Percentiles rank a stretch among this genome's conserved stretches.
phyloP scores from a whole-genome alignment of 345 rosid genomes.

The Arabidopsis arenosa region DNA sequence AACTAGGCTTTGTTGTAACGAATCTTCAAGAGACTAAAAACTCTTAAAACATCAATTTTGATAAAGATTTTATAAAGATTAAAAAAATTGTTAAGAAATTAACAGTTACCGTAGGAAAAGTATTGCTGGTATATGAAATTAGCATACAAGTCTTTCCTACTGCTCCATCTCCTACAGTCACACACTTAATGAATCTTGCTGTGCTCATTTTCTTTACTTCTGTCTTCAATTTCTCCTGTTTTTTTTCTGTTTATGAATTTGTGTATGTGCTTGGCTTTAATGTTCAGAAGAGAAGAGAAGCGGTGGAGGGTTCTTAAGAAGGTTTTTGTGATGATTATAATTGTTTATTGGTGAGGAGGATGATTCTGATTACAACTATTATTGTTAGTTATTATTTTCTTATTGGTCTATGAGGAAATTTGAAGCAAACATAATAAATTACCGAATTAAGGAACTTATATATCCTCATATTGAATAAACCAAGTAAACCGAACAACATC shows the following conservation, averaged over 20 bases:
- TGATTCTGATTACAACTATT: constrained; percentile 30
- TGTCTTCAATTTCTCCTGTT: background rate
- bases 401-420: constrained; percentile 18
- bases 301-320: constrained; percentile 38
- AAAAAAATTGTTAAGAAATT: background rate
- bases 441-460: constrained; percentile 4
- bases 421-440: constrained; percentile 25
- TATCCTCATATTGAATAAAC: constrained; percentile 1
- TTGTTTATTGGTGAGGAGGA: constrained; percentile 42
- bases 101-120: constrained; percentile 67
- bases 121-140: constrained; percentile 80
- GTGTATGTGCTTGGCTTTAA: constrained; percentile 29
- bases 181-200: constrained; percentile 80
- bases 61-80: too few species aligned
- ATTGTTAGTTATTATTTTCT: constrained; percentile 21
- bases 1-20: too few species aligned
- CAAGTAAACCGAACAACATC: constrained; percentile 1
- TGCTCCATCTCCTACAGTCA: constrained; percentile 85
- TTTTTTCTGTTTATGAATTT: constrained; percentile 15
- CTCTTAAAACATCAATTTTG: background rate
- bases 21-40: background rate
- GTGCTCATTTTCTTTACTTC: constrained; percentile 57
- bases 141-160: constrained; percentile 90
- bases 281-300: constrained; percentile 31
- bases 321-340: constrained; percentile 43